Evolutionary conservation across 495 filamentous ascomycete genomes (phyloP).

Genomic region (Cercophora sp.): DNA sequence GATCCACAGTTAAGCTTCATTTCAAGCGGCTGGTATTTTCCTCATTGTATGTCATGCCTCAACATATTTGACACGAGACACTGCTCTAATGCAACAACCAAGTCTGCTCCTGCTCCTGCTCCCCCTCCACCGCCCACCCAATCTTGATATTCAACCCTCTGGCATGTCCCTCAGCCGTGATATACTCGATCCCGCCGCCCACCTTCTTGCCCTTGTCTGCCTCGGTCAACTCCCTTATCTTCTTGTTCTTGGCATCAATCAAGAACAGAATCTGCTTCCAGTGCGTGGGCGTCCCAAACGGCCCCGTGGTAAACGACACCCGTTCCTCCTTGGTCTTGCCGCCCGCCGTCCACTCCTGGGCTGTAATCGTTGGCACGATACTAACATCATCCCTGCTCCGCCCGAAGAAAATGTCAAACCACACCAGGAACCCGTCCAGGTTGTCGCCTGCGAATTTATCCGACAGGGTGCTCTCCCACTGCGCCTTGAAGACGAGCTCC

Average conservation of each 20-base stretch:
- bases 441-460: slow-evolving; percentile 31
- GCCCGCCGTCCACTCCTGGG: slow-evolving; percentile 29
- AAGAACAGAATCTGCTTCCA: slow-evolving; percentile 76
- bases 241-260: slow-evolving; percentile 30
- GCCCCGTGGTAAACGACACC: slow-evolving; percentile 73
- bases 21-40: too few relatives aligned
- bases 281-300: slow-evolving; percentile 73
- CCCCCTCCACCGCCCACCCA: slow-evolving; percentile 35
- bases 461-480: slow-evolving; percentile 50
- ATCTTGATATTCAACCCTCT: slow-evolving; percentile 44
- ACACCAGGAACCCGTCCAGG: slow-evolving; percentile 70
- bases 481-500: slow-evolving; percentile 72
- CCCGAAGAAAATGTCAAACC: slow-evolving; percentile 79
- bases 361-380: slow-evolving; percentile 18
- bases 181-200: slow-evolving; percentile 43
- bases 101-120: slow-evolving; percentile 36
- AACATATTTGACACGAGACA: too few relatives aligned
- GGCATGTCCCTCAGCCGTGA: slow-evolving; percentile 43
- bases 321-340: slow-evolving; percentile 33
- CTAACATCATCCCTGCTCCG: slow-evolving; percentile 31
- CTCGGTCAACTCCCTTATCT: slow-evolving; percentile 19
- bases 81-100: slow-evolving; percentile 36
- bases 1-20: too few relatives aligned
- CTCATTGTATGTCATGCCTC: too few relatives aligned
- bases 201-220: slow-evolving; percentile 34